These are phyloP conservation scores for Cryomyces minteri DNA, from an alignment of 495 filamentous ascomycete species.

Conservation along the genomic window DNA sequence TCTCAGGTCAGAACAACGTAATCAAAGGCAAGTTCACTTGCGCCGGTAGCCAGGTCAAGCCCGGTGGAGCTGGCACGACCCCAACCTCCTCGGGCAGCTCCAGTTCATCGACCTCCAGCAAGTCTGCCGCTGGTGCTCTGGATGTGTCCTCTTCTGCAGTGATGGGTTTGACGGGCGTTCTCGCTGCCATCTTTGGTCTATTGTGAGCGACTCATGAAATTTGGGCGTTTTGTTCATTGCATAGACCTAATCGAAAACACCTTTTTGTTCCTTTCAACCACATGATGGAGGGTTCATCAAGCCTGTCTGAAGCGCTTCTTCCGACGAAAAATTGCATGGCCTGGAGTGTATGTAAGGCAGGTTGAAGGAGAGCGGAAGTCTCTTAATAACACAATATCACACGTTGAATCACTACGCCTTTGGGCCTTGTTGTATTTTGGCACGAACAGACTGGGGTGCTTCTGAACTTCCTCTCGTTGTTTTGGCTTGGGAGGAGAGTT, in stretches of 20 bases:
- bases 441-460: too few relatives aligned
- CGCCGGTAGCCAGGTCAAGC: constrained; percentile 13
- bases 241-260: constrained; percentile 11
- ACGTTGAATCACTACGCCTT: too few relatives aligned
- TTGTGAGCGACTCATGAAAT: constrained; percentile 12
- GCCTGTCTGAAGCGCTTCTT: too few relatives aligned
- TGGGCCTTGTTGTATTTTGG: too few relatives aligned
- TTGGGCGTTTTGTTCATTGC: constrained; percentile 12
- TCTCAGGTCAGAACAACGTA: constrained; percentile 21
- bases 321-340: too few relatives aligned
- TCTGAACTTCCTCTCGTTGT: too few relatives aligned
- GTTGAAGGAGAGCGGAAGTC: too few relatives aligned
- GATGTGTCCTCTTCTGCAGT: constrained; percentile 12
- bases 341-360: too few relatives aligned
- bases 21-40: constrained; percentile 28
- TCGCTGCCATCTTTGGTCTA: constrained; percentile 21
- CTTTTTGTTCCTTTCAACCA: background rate
- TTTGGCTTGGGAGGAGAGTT: too few relatives aligned
- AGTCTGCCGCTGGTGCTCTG: constrained; percentile 11
- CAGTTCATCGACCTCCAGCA: constrained; percentile 5
- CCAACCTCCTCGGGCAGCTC: constrained; percentile 5
- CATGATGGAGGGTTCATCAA: too few relatives aligned
- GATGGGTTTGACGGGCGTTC: constrained; percentile 16
- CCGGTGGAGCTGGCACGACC: constrained; percentile 11
- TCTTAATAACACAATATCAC: too few relatives aligned